Base-by-base conservation (phyloP, 2,329 filamentous ascomycete genomes). In the Ascochyta koolunga region DNA sequence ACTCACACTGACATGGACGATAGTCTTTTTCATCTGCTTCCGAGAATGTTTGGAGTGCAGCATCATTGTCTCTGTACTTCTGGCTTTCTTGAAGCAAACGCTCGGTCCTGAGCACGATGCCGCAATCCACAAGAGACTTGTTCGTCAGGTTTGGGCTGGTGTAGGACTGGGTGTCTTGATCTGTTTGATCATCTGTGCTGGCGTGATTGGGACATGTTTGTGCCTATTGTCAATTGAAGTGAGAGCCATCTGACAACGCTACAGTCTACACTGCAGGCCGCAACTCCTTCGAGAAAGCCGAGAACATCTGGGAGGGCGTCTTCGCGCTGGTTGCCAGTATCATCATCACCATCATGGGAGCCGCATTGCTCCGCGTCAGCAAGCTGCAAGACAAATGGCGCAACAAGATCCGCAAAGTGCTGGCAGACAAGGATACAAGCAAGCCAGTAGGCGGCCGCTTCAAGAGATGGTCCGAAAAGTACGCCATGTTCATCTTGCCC, bases 371-470 rank as follows among this genome's bases (percentile, higher is more conserved):
- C 7, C 87, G 91, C 22, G 83, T 96, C 50, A 89, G 86, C 57
- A 95, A 93, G 75, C 83, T 95, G 73, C 89, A 92, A 72, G 87
- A 89, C 58, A 95, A 95, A 76, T 96, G 91, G 92, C 84, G 86
- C n/a, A 78, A 88, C 65, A 95, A 95, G 83, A 84, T 96, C 21
- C 84, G 87, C 16, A 84, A 84, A 65, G 85, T 89, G 2, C 76
- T 95, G 25, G 85, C 89, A 61, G 71, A 81, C 10, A 78, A 82
- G 15, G 78, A 83, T 15, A 70, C 69, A 5, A 69, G 61, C 31
- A 71, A 70, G 11, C 73, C 73, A 10, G 66, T 72, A 2, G 73
- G 72, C 15, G 76, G 71, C 4, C 77, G 76, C 4, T 75, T 92
- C 58, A 89, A 89, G 75, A 76, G 78, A 50, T 89, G 84, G 77